Conservation (phyloP, 1,284 basidiomycete species). For the Sutorius eximius region DNA sequence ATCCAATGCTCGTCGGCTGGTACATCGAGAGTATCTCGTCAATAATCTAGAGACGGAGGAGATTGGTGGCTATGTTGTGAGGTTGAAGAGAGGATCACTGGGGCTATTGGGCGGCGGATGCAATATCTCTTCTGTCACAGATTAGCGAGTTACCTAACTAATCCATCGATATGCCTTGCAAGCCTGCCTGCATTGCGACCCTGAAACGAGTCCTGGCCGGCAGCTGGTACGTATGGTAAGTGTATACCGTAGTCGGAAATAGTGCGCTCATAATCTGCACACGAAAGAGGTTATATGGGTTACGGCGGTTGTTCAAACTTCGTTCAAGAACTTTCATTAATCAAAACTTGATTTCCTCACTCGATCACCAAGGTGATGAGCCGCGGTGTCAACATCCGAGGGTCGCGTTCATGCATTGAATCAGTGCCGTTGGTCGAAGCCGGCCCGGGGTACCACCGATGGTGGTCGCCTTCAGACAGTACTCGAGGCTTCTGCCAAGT, state of each 20-base stretch:
- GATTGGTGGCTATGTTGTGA: conserved; percentile 49
- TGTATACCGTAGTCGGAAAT: not conserved
- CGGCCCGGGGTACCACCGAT: not conserved
- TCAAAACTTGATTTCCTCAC: not conserved
- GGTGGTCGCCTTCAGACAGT: not conserved
- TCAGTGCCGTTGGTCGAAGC: not conserved
- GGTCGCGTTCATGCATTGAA: no score
- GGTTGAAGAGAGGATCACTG: conserved; percentile 46
- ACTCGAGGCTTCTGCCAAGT: not conserved
- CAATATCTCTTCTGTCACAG: not conserved
- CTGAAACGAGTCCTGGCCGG: no score
- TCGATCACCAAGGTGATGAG: not conserved
- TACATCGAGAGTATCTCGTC: conserved; percentile 51
- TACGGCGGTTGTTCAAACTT: not conserved
- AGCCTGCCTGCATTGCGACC: no score
- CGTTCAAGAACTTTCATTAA: not conserved
- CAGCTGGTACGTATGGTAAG: no score
- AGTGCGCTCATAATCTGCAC: not conserved
- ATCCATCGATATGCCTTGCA: no score
- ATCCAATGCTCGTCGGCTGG: conserved; percentile 51
- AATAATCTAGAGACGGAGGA: conserved; percentile 56
- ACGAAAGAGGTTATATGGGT: not conserved
- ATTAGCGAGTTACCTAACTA: no score
- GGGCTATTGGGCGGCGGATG: conserved; percentile 37
- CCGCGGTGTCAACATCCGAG: not conserved